Base-by-base conservation (phyloP, 768 basidiomycete species). In the Mycena amicta region DNA sequence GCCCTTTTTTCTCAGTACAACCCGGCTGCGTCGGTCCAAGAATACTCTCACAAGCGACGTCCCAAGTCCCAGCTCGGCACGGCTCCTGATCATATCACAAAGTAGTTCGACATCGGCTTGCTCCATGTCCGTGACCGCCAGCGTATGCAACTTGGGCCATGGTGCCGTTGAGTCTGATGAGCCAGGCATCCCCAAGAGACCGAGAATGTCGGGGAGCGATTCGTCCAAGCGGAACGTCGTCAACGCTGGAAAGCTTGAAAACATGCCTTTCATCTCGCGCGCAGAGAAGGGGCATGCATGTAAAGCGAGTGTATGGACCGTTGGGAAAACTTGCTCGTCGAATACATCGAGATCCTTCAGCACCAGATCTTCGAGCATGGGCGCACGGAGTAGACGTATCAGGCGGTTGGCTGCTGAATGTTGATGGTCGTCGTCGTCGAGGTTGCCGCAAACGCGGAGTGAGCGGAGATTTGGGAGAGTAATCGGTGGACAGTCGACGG, bases 401-500 rank as follows among this genome's bases (percentile, higher is more conserved):
- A 75, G 61, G 41, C 72, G 74, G 60, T 71, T 70, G 27, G 72
- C 59, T 12, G 72, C 69, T 11, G 71, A 6, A 23, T 45, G 12
- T n/a, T 5, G 29, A 15, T 49, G 53, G 20, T 31, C 15, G 27
- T 64, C 62, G 50, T 57, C 55, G 18, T 53, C 57, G 20, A 57
- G 52, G 16, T 70, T 70, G 5, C 76, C 75, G 26, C 75, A 74
- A 22, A 80, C 70, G 22, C 81, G 79, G n/a, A 82, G 68, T 26
- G 72, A 70, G 23, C 65, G 72, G 22, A 82, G 71, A 13, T 65
- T 57, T 25, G 73, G 71, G 18, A 81, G 65, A 4, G 61, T 41
- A 50, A 76, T 71, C 15, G 77, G 72, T 12, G 64, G 52, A 25
- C 64, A 51, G 28, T 58, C 59, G 11, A 41, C 5, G 5, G 58